Conservation (phyloP, 2,329 filamentous ascomycete genomes). For the Cercospora janseana region DNA sequence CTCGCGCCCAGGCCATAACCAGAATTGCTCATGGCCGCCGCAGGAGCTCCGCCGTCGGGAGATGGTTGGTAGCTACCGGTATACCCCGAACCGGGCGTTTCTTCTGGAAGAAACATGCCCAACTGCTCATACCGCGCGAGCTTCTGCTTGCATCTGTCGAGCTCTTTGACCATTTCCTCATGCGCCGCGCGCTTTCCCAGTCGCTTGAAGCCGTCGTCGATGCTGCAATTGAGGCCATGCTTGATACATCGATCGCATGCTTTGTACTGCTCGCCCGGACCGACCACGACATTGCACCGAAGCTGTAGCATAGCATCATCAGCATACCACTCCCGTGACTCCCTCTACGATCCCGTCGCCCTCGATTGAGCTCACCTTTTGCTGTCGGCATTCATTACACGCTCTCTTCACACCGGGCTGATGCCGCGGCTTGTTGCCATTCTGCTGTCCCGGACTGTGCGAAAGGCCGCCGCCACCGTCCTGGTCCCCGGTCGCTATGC, state of each 20-base stretch:
- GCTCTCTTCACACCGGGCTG: conserved; percentile 65
- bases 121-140: conserved; percentile 34
- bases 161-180: conserved; percentile 82
- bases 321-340: background rate
- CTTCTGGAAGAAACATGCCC: conserved; percentile 32
- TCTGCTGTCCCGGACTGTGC: conserved; percentile 22
- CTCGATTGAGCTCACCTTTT: conserved; percentile 61
- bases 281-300: conserved; percentile 79
- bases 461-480: conserved; percentile 22
- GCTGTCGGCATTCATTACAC: conserved; percentile 81
- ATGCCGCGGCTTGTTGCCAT: conserved; percentile 31
- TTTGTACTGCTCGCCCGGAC: conserved; percentile 61
- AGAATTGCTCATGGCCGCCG: conserved; percentile 31
- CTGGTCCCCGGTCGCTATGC: conserved; percentile 18
- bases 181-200: conserved; percentile 79
- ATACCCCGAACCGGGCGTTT: conserved; percentile 25
- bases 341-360: background rate
- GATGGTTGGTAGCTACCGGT: conserved; percentile 29
- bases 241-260: conserved; percentile 75
- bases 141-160: conserved; percentile 54
- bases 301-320: conserved; percentile 52
- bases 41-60: conserved; percentile 27
- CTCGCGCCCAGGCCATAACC: conserved; percentile 37
- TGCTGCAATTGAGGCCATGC: conserved; percentile 78
- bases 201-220: conserved; percentile 84